Conservation (phyloP, 768 basidiomycete species). For the Amanita subjunquillea region DNA sequence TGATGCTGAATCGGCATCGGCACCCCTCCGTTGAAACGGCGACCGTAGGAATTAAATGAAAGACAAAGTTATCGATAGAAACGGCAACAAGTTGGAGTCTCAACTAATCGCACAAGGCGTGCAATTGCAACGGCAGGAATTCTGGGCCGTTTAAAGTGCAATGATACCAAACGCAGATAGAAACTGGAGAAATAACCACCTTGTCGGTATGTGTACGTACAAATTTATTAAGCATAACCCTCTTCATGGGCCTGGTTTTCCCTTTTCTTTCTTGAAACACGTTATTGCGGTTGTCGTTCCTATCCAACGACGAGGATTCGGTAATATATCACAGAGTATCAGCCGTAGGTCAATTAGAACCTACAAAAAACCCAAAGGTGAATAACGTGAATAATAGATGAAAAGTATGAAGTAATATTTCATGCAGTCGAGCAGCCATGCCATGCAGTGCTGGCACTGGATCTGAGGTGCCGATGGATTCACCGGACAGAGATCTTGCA, state of each 20-base stretch:
- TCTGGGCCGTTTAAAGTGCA: constrained; percentile 5
- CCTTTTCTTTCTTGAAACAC: constrained; percentile 2
- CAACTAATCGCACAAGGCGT: background rate
- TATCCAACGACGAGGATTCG: background rate
- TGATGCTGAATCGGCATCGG: background rate
- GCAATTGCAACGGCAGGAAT: background rate
- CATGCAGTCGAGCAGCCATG: background rate
- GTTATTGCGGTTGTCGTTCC: constrained; percentile 1
- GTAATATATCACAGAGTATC: constrained; percentile 6
- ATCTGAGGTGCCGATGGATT: constrained; percentile 4
- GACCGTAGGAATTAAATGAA: background rate
- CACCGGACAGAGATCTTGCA: constrained; percentile 1
- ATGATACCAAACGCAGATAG: constrained; percentile 6
- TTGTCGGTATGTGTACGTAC: constrained; percentile 5
- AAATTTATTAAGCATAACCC: constrained; percentile 2
- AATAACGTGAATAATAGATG: constrained; percentile 2
- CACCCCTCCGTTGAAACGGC: background rate
- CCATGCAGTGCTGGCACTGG: background rate
- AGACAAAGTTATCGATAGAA: background rate
- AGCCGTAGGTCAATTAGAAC: constrained; percentile 6
- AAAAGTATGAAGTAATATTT: constrained; percentile 1
- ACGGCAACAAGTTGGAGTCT: background rate
- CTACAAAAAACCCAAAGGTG: background rate
- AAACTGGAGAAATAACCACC: constrained; percentile 2
- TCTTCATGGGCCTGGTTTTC: background rate